Evolutionary conservation across 176 grass and related monocot species (phyloP).

Genomic region (Oryza glumipatula): DNA sequence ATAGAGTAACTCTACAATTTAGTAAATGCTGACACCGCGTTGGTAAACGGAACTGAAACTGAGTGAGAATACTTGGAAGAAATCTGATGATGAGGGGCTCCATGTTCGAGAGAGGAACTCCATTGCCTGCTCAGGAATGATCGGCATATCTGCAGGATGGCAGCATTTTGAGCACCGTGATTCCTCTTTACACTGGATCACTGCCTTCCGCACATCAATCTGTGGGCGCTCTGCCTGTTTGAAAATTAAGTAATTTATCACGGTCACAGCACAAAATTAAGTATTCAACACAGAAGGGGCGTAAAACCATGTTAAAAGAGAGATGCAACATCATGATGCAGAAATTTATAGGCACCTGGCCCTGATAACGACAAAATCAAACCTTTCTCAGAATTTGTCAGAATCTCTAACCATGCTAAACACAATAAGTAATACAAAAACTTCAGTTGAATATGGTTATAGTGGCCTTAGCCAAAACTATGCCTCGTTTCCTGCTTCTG

Average conservation of each 20-base stretch:
- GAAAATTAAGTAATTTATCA: background rate
- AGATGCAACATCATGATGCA: background rate
- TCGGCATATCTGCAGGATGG: slow-evolving; percentile 51
- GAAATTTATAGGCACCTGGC: background rate
- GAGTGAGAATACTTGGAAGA: slow-evolving; percentile 78
- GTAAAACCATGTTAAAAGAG: background rate
- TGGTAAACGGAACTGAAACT: too few species aligned
- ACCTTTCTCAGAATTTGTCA: background rate
- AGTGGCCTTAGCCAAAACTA: background rate
- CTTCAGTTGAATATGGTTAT: background rate
- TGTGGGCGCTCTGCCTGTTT: slow-evolving; percentile 53
- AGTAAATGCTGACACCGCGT: too few species aligned
- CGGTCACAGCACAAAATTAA: background rate
- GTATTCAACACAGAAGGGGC: background rate
- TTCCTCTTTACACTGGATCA: slow-evolving; percentile 44
- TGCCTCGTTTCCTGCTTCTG: background rate
- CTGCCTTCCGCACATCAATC: slow-evolving; percentile 36
- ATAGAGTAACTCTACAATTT: too few species aligned
- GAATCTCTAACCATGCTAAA: slow-evolving; percentile 19
- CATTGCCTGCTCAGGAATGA: slow-evolving; percentile 67
- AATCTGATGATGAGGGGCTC: slow-evolving; percentile 84
- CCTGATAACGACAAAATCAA: background rate
- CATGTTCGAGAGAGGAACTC: slow-evolving; percentile 79
- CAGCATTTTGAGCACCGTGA: slow-evolving; percentile 41
- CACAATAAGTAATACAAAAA: background rate